These are phyloP conservation scores for Triticum dicoccoides DNA, from an alignment of 176 grass and related monocot species.

Conservation along the genomic window DNA sequence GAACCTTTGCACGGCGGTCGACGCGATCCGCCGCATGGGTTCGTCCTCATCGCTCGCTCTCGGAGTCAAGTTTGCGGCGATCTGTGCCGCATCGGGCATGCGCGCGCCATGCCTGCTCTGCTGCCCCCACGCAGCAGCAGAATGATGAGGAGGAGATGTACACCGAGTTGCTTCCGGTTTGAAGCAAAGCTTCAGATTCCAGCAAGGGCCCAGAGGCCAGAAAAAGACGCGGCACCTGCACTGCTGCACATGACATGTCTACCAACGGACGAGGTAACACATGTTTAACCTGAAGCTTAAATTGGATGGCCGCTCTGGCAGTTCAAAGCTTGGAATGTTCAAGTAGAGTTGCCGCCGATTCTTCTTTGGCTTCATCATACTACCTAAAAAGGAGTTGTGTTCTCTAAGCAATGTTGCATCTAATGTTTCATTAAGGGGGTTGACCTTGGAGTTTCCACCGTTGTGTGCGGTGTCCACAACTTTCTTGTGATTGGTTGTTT, in stretches of 20 bases:
- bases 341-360: not conserved
- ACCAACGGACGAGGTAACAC: not conserved
- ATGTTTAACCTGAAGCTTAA: not conserved
- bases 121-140: not conserved
- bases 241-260: slow-evolving; percentile 31
- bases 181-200: slow-evolving; percentile 42
- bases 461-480: too few species aligned
- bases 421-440: not conserved
- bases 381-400: not conserved
- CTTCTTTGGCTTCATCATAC: not conserved
- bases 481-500: too few species aligned
- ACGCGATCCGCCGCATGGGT: slow-evolving; percentile 11
- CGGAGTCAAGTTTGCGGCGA: not conserved
- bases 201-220: not conserved
- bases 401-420: not conserved
- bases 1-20: not conserved
- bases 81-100: too few species aligned
- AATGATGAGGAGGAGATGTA: not conserved
- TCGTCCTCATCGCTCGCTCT: slow-evolving; percentile 1
- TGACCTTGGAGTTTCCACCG: not conserved
- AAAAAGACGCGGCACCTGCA: not conserved
- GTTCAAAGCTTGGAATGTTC: not conserved
- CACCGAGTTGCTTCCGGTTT: not conserved
- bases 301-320: not conserved
- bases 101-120: not conserved